Evolutionary conservation across 768 basidiomycete species (phyloP), one percentile per base, ranked within the genome.

Genomic region (Tephrocybe rancida): DNA sequence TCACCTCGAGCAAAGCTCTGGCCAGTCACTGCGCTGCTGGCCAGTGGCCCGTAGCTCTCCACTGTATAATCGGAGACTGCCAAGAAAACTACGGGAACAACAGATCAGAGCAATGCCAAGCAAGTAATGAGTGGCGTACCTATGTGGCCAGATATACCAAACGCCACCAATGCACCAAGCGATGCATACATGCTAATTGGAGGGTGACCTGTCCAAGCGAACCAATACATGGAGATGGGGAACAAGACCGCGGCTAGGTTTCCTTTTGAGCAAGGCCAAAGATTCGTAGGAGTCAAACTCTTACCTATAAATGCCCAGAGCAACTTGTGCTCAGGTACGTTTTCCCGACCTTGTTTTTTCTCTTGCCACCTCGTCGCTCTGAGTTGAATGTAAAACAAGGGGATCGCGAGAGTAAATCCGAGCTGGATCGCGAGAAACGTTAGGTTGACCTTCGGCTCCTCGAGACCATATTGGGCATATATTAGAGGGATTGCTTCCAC

Each of bases 171-270:
- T 32, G 59, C 62, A 10, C 53, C 57, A 25, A 63, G 58, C 9
- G 62, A 63, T 2, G 30, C 52, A 49, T 63, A 63, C 19, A 63
- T 59, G 30, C 35, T 63, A 44, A 58, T 49, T 14, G 60, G 52
- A 13, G 62, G 60, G 30, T 37, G 32, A 22, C 56, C 39, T 21
- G 62, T 61, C 62, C 62, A 63, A 21, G 62, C 62, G 45, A 63
- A 61, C 62, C 62, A 63, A 41, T 57, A 63, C 62, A 63, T 56
- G 24, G 62, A 63, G 26, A 63, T 47, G 0, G 62, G 62, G 25
- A 63, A 63, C 3, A 63, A n/a, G 18, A 61, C 19, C 1, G 62
- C 62, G 7, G 62, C 62, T 63, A 27, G 22, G 44, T 2, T 16
- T 11, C n/a, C 46, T 21, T 16, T 1, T 18, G 21, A 37, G 34